These are phyloP conservation scores for Globisporangium parvum DNA, from an alignment of 352 stramenopile genomes.

Conservation along the genomic window DNA sequence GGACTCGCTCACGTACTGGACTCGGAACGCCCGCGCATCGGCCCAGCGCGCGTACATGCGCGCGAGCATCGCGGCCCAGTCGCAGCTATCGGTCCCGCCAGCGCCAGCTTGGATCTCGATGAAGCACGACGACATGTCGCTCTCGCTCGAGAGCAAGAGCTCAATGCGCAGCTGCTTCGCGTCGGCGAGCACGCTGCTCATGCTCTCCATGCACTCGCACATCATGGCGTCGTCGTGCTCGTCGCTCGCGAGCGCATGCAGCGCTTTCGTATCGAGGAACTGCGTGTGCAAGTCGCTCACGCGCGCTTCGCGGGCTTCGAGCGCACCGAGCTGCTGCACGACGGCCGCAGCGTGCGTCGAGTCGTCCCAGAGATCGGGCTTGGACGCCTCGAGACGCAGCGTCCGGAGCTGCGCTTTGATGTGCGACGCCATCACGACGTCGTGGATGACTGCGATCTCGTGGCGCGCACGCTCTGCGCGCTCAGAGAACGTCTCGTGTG, in stretches of 20 bases:
- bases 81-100: slow-evolving; percentile 93
- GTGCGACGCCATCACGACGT: slow-evolving; percentile 32
- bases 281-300: slow-evolving; percentile 28
- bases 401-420: slow-evolving; percentile 29
- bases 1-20: slow-evolving; percentile 88
- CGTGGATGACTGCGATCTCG: slow-evolving; percentile 46
- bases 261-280: slow-evolving; percentile 62
- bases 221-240: slow-evolving; percentile 49
- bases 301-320: slow-evolving; percentile 44
- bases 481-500: slow-evolving; percentile 32
- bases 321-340: slow-evolving; percentile 48
- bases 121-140: slow-evolving; percentile 61
- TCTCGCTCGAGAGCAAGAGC: slow-evolving; percentile 50
- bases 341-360: slow-evolving; percentile 39
- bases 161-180: slow-evolving; percentile 55
- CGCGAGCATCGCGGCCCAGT: slow-evolving; percentile 94
- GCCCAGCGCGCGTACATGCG: slow-evolving; percentile 93
- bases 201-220: slow-evolving; percentile 37
- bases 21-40: slow-evolving; percentile 33
- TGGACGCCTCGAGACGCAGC: slow-evolving; percentile 37
- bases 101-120: slow-evolving; percentile 78
- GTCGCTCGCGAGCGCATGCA: slow-evolving; percentile 53
- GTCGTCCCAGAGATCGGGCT: slow-evolving; percentile 58
- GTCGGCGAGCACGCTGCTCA: slow-evolving; percentile 29
- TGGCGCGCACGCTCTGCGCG: slow-evolving; percentile 25